These are phyloP conservation scores for Phallus indusiatus DNA, from an alignment of 768 basidiomycete species.

Conservation along the genomic window DNA sequence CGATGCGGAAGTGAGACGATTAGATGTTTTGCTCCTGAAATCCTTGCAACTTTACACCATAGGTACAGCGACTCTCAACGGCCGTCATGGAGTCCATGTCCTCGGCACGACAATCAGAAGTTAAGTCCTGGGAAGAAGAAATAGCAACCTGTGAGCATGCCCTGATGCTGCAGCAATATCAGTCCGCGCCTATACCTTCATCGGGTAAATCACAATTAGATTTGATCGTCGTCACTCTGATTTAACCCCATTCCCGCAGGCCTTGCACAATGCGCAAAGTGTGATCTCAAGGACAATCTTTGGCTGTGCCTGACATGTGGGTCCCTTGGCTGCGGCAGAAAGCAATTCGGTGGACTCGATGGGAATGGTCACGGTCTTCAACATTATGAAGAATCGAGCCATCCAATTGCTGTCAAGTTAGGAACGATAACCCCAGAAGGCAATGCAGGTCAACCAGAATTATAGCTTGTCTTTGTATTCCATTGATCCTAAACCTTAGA, in stretches of 20 bases:
- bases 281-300: constrained; percentile 82
- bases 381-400: constrained; percentile 65
- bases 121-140: constrained; percentile 98
- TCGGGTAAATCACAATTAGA: constrained; percentile 33
- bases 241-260: constrained; percentile 32
- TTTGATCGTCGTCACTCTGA: neutral
- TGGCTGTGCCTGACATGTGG: constrained; percentile 96
- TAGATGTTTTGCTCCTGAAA: constrained; percentile 11
- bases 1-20: constrained; percentile 10
- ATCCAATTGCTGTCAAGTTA: constrained; percentile 82
- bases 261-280: constrained; percentile 70
- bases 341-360: constrained; percentile 69
- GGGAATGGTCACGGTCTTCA: constrained; percentile 87
- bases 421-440: constrained; percentile 97
- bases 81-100: constrained; percentile 75
- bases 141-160: constrained; percentile 80
- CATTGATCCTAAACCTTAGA: constrained; percentile 36
- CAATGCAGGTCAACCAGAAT: constrained; percentile 52
- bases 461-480: neutral
- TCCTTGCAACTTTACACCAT: constrained; percentile 23
- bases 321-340: constrained; percentile 77
- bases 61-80: constrained; percentile 51
- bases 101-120: constrained; percentile 86
- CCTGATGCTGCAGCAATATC: constrained; percentile 40
- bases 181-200: constrained; percentile 37